Conservation (phyloP, 176 grass and related monocot species). For the Tillandsia fasciculata region DNA sequence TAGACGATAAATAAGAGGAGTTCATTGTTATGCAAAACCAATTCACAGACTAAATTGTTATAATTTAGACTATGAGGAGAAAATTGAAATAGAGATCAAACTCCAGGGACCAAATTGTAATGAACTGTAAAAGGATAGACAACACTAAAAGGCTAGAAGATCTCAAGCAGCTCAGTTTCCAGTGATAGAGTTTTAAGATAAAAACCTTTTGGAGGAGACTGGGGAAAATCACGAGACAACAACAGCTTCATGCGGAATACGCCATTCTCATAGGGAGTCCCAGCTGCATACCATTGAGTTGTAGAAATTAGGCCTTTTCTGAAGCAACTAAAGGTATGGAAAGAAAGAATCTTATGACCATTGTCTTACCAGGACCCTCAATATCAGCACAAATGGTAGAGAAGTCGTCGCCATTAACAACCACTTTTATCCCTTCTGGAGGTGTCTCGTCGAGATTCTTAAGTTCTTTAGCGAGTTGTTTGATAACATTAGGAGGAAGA, state of each 20-base stretch:
- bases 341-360: not conserved
- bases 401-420: slow-evolving; percentile 90
- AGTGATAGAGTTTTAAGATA: not conserved
- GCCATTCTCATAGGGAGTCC: slow-evolving; percentile 93
- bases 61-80: too few relatives aligned
- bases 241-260: slow-evolving; percentile 92
- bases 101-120: too few relatives aligned
- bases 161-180: not conserved
- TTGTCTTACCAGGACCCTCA: slow-evolving; percentile 62
- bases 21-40: too few relatives aligned
- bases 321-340: not conserved
- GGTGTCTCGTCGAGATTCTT: slow-evolving; percentile 90
- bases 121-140: too few relatives aligned
- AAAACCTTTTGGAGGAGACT: slow-evolving; percentile 82
- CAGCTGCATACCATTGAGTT: slow-evolving; percentile 32
- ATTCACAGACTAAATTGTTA: too few relatives aligned
- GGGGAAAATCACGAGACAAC: slow-evolving; percentile 71
- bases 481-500: slow-evolving; percentile 87
- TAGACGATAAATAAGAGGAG: too few relatives aligned
- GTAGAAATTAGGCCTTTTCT: not conserved
- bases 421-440: slow-evolving; percentile 92
- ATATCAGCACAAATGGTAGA: slow-evolving; percentile 93
- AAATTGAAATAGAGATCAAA: too few relatives aligned
- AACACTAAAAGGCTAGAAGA: not conserved
- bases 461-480: slow-evolving; percentile 88